These are phyloP conservation scores for Backusella mclennaniae DNA, from an alignment of 192 early-diverging fungal genomes.

Conservation along the genomic window DNA sequence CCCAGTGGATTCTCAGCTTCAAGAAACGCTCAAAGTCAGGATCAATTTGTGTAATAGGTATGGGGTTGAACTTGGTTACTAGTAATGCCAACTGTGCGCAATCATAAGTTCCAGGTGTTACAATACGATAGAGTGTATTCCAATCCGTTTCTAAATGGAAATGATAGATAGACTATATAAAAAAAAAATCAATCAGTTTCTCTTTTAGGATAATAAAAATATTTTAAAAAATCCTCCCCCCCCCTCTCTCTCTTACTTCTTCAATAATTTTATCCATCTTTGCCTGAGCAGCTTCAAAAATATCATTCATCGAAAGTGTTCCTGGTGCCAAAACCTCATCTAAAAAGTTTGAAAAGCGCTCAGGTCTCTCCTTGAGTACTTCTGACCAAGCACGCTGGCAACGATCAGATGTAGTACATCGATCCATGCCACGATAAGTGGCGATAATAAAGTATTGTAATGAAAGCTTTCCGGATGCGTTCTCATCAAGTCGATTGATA, in stretches of 20 bases:
- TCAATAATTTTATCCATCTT: constrained; percentile 9
- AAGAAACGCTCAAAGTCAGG: constrained; percentile 19
- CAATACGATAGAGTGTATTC: constrained; percentile 23
- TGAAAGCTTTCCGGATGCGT: not conserved
- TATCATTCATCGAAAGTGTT: constrained; percentile 16
- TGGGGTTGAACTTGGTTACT: not conserved
- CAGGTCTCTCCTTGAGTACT: constrained; percentile 13
- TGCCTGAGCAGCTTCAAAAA: constrained; percentile 22
- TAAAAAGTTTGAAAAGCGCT: constrained; percentile 9
- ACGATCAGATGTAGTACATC: not conserved
- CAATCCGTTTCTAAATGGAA: constrained; percentile 29
- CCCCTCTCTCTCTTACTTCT: not conserved
- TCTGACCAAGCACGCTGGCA: constrained; percentile 19
- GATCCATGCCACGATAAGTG: constrained; percentile 21
- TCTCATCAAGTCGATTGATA: not conserved
- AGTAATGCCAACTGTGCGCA: not conserved
- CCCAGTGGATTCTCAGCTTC: constrained; percentile 17
- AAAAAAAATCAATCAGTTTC: not conserved
- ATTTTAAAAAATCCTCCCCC: not conserved
- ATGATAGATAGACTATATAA: constrained; percentile 21
- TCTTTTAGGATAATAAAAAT: not conserved
- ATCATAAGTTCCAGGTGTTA: not conserved
- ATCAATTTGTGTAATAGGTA: constrained; percentile 2
- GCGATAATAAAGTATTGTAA: constrained; percentile 30
- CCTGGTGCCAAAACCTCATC: constrained; percentile 24